These are phyloP conservation scores for Sporopachydermia lactativora DNA, from an alignment of 805 yeast species.

Conservation along the genomic window DNA sequence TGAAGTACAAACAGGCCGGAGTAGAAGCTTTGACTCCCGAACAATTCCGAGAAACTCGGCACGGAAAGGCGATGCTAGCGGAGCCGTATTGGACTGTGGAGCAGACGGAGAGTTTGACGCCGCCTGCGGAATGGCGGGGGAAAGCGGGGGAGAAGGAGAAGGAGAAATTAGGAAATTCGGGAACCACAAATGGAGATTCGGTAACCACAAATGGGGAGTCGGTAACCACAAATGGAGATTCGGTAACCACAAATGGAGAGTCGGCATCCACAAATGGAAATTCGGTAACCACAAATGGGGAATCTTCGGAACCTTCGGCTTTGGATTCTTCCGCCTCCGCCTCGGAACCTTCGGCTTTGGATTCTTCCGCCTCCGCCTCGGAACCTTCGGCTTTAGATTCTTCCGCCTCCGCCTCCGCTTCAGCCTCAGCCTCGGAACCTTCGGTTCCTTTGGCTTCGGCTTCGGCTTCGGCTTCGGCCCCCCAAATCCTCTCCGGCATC, in stretches of 20 bases:
- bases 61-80: slow-evolving; percentile 16
- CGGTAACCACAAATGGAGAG: slow-evolving; percentile 3
- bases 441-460: no score
- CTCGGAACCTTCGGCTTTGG: no score
- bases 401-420: no score
- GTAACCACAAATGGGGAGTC: slow-evolving; percentile 3
- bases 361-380: no score
- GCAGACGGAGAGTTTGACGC: slow-evolving; percentile 14
- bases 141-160: no score
- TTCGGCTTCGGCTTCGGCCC: no score
- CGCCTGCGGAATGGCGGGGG: slow-evolving; percentile 14
- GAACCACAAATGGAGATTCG: slow-evolving; percentile 4
- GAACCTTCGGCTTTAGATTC: no score
- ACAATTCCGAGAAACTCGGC: slow-evolving; percentile 17
- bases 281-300: slow-evolving; percentile 1
- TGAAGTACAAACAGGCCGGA: slow-evolving; percentile 21
- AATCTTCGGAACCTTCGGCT: no score
- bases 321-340: no score
- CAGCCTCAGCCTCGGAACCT: no score
- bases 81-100: slow-evolving; percentile 17
- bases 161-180: no score
- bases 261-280: slow-evolving; percentile 5
- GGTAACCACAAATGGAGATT: slow-evolving; percentile 4
- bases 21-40: slow-evolving; percentile 18
- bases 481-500: slow-evolving; percentile 18